Base-by-base conservation (phyloP, 2,329 filamentous ascomycete genomes). In the Tricladium varicosporioides region DNA sequence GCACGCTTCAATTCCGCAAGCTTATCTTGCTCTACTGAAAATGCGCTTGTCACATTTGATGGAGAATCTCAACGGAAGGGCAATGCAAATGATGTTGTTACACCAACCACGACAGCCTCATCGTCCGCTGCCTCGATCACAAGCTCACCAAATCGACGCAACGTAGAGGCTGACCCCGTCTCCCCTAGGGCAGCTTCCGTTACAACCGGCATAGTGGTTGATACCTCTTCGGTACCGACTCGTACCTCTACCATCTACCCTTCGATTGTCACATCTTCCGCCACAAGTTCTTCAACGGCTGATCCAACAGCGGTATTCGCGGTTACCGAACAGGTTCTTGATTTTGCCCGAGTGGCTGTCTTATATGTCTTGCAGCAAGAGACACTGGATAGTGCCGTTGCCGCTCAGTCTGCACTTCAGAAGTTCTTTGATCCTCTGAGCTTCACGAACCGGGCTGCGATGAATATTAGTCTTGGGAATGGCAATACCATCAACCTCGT, bases 41-140 rank as follows among this genome's bases (percentile, higher is more conserved):
- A 97, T 67, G 87, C 91, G 0, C 79, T 99, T 3, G 87, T 97
- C 14, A 91, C 89, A 0, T 96, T 97, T 71, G 83, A 89, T 64
- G 87, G 86, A 3, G 56, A 65, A 36, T 59, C 70, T 36, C 51
- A 56, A 43, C 56, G 65, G 13, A 15, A 51, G 1, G 66, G 65
- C 14, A 40, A 53, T n/a, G 61, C 58, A 1, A 59, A 53, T 22
- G 57, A 57, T 50, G 50, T 53, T 4, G 59, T 66, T 0, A 47
- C 58, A 42, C 58, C 61, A 5, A 48, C 59, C 40, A 56, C 49
- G 8, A 54, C 53, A 13, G 52, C 60, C 1, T 43, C 52, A 4
- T 7, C 63, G 5, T 44, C 60, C 14, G 40, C 56, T 32, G 15
- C 32, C 5, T 22, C 31, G 13, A 31, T 31, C 15, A 40, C 33